A percentile compares a stretch with the other conserved stretches of the same genome.
Conservation (phyloP, 2,329 filamentous ascomycete species). For the Pleochaeta shiraiana region DNA sequence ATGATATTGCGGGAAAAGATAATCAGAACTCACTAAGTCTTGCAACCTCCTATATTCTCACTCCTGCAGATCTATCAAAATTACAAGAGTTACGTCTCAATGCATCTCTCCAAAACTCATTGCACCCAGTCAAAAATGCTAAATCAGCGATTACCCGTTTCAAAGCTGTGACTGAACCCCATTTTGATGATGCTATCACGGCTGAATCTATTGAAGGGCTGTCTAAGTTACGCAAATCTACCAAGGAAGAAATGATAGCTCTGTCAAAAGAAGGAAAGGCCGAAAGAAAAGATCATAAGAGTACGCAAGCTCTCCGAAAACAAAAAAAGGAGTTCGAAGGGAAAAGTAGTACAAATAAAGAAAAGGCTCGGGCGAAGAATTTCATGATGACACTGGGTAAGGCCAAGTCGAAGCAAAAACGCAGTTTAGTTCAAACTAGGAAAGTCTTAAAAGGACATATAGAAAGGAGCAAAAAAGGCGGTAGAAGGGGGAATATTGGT, state of each 20-base stretch:
- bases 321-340: slow-evolving; percentile 73
- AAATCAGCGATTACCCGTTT: slow-evolving; percentile 19
- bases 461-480: slow-evolving; percentile 64
- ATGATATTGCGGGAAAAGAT: slow-evolving; percentile 20
- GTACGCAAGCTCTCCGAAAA: slow-evolving; percentile 62
- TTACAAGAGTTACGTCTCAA: slow-evolving; percentile 67
- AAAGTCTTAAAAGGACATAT: slow-evolving; percentile 65
- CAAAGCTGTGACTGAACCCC: slow-evolving; percentile 30
- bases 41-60: slow-evolving; percentile 85
- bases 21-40: slow-evolving; percentile 40
- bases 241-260: slow-evolving; percentile 74
- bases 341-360: slow-evolving; percentile 93
- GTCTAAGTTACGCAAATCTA: slow-evolving; percentile 57
- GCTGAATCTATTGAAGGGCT: slow-evolving; percentile 83
- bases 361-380: slow-evolving; percentile 96
- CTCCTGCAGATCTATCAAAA: slow-evolving; percentile 88
- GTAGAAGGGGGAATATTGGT: slow-evolving; percentile 47
- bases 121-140: slow-evolving; percentile 20
- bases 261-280: slow-evolving; percentile 67
- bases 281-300: slow-evolving; percentile 59
- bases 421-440: slow-evolving; percentile 69
- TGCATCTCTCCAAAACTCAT: slow-evolving; percentile 44
- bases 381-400: slow-evolving; percentile 97
- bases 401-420: slow-evolving; percentile 87
- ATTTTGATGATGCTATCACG: slow-evolving; percentile 73